Evolutionary conservation across 2,329 filamentous ascomycete genomes (phyloP).

Genomic region (Xylariales sp.): DNA sequence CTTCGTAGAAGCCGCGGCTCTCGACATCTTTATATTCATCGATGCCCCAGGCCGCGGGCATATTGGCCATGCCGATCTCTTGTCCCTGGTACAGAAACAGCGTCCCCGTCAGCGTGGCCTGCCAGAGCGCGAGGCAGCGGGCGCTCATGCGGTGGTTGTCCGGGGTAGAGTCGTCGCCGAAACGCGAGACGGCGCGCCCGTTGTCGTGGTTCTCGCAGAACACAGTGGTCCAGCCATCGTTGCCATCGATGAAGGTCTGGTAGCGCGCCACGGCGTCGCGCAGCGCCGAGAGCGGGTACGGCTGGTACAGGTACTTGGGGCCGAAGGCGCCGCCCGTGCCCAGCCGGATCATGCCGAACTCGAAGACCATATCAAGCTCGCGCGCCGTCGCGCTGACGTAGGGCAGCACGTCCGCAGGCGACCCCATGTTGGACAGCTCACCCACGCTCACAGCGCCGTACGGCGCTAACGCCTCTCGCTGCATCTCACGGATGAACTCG

Average conservation of each 20-base stretch:
- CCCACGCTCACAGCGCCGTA: slow-evolving; percentile 60
- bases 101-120: slow-evolving; percentile 46
- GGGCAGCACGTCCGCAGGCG: slow-evolving; percentile 44
- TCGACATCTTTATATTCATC: slow-evolving; percentile 53
- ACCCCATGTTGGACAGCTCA: slow-evolving; percentile 54
- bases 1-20: slow-evolving; percentile 45
- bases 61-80: slow-evolving; percentile 58
- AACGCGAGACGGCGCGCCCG: slow-evolving; percentile 52
- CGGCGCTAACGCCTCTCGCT: slow-evolving; percentile 42
- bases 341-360: slow-evolving; percentile 52
- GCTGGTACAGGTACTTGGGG: slow-evolving; percentile 45
- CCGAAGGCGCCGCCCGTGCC: slow-evolving; percentile 43
- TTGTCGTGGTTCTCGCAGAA: slow-evolving; percentile 65
- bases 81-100: slow-evolving; percentile 58
- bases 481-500: slow-evolving; percentile 59
- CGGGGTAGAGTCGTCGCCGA: slow-evolving; percentile 39
- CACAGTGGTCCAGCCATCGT: slow-evolving; percentile 52
- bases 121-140: slow-evolving; percentile 49
- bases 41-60: slow-evolving; percentile 44
- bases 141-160: slow-evolving; percentile 38
- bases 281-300: slow-evolving; percentile 38
- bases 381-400: slow-evolving; percentile 49
- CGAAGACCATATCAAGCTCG: slow-evolving; percentile 60
- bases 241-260: slow-evolving; percentile 44
- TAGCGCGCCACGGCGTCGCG: slow-evolving; percentile 40